phyloP scores from a whole-genome alignment of 306 rosid species.

The Vachellia pachyceras region DNA sequence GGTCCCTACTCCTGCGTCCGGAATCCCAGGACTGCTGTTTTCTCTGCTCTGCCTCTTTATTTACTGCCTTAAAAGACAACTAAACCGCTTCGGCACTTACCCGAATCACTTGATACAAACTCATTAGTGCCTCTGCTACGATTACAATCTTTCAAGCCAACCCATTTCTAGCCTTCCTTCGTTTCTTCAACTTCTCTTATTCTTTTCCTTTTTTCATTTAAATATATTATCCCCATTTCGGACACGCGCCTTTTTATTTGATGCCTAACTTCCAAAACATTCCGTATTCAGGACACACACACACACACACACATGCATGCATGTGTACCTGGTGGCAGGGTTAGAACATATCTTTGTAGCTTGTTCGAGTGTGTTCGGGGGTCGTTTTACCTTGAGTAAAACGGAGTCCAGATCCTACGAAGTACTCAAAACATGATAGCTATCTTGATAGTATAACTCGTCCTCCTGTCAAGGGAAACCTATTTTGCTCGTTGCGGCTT shows the following conservation, averaged over 20 bases:
- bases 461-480: neutral
- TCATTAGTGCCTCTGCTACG: neutral
- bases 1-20: slow-evolving; percentile 57
- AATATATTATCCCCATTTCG: neutral
- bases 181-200: neutral
- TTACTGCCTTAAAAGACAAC: slow-evolving; percentile 52
- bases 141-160: neutral
- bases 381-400: neutral
- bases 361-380: neutral
- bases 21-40: slow-evolving; percentile 61
- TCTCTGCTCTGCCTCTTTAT: slow-evolving; percentile 50
- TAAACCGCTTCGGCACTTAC: slow-evolving; percentile 33
- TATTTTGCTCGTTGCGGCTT: neutral
- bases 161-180: neutral
- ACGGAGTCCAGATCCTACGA: neutral
- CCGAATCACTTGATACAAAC: neutral
- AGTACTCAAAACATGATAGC: too few relatives aligned
- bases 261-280: neutral
- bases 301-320: neutral
- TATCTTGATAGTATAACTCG: too few relatives aligned
- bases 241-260: neutral
- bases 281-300: neutral
- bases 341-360: neutral
- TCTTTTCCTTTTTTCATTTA: neutral
- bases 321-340: neutral